These are phyloP conservation scores for Cryptosporidium xiaoi DNA, from an alignment of 169 alveolate genomes.

Conservation along the genomic window DNA sequence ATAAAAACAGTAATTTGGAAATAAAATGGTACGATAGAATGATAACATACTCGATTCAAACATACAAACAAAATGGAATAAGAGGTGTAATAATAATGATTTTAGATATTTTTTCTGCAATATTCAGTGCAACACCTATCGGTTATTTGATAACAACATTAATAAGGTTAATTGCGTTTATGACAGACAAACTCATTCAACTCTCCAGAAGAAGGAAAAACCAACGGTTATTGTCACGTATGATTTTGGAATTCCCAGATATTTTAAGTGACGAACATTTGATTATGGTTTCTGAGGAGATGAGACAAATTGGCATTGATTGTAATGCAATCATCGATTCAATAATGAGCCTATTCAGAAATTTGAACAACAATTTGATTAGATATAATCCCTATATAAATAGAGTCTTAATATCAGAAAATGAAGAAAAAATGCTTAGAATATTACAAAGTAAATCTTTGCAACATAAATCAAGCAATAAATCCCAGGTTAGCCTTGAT, in stretches of 20 bases:
- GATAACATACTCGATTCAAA: conserved; percentile 65
- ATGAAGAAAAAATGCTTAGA: background rate
- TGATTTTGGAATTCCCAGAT: conserved; percentile 53
- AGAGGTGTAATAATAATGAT: conserved; percentile 73
- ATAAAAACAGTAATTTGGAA: background rate
- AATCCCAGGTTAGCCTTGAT: background rate
- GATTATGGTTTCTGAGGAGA: conserved; percentile 5
- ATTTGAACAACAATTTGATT: background rate
- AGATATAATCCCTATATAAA: background rate
- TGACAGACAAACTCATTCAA: conserved; percentile 57
- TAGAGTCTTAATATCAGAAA: background rate
- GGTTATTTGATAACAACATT: conserved; percentile 49
- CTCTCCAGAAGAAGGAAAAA: conserved; percentile 61
- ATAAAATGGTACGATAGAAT: conserved; percentile 57
- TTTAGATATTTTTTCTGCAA: conserved; percentile 57
- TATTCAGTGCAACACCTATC: conserved; percentile 71
- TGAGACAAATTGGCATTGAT: conserved; percentile 5
- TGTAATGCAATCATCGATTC: conserved; percentile 15
- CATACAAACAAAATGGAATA: conserved; percentile 60
- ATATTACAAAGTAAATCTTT: background rate
- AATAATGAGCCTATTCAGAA: background rate
- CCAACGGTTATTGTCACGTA: conserved; percentile 39
- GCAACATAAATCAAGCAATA: background rate
- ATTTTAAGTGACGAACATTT: conserved; percentile 29
- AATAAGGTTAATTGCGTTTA: conserved; percentile 71